A percentile compares a stretch with the other conserved stretches of the same genome.
These are phyloP conservation scores for Fallopia convolvulus DNA, from an alignment of 148 eudicot genomes.

Conservation along the genomic window DNA sequence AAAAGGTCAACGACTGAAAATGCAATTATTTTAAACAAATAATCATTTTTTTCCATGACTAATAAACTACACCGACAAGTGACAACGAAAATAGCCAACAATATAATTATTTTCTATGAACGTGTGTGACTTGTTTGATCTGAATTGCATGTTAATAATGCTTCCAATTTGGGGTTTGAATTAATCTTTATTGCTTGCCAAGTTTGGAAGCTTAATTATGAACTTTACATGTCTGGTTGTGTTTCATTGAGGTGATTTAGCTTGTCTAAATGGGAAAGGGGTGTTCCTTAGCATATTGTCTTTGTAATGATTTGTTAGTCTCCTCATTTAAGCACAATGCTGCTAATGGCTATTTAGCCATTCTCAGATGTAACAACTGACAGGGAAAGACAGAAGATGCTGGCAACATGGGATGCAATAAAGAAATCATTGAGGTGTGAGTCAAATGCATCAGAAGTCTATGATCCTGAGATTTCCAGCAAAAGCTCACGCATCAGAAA, in stretches of 20 bases:
- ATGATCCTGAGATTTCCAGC: constrained; percentile 20
- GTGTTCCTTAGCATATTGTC: neutral
- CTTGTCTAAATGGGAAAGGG: neutral
- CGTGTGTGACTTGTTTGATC: neutral
- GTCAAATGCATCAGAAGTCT: constrained; percentile 24
- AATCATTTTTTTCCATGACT: neutral
- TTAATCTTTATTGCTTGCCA: neutral
- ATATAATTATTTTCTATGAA: neutral
- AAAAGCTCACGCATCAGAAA: constrained; percentile 9
- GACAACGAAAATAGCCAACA: constrained; percentile 3
- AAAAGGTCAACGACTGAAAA: constrained; percentile 2
- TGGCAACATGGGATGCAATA: constrained; percentile 24
- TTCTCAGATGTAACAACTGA: constrained; percentile 3
- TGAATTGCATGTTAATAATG: constrained; percentile 10
- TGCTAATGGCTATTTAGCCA: neutral
- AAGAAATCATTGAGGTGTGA: constrained; percentile 31
- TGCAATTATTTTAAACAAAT: neutral
- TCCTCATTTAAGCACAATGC: neutral
- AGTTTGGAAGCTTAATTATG: constrained; percentile 9
- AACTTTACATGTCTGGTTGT: constrained; percentile 6
- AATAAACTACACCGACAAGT: constrained; percentile 5
- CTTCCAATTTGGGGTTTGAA: neutral
- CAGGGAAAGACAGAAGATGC: constrained; percentile 1
- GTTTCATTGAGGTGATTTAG: neutral
- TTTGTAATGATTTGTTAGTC: neutral